Percentiles rank a stretch among this genome's conserved stretches.
phyloP scores from a whole-genome alignment of 495 filamentous ascomycete species.

The Pseudoneurospora amorphoporcata region DNA sequence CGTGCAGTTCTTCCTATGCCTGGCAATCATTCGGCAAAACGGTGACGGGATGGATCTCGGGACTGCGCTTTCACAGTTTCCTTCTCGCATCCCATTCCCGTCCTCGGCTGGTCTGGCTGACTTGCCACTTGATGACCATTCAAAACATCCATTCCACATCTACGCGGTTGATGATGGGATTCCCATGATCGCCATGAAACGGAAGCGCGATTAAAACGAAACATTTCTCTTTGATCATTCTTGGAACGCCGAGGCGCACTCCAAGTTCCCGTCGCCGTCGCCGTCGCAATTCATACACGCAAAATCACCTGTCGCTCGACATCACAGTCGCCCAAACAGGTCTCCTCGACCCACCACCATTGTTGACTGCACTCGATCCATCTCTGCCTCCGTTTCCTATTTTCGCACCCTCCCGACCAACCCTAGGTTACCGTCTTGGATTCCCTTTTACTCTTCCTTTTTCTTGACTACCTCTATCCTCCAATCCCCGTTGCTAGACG shows the following conservation, averaged over 20 bases:
- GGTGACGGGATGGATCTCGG: background rate
- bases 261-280: background rate
- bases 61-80: background rate
- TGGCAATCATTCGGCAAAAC: background rate
- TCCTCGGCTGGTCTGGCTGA: background rate
- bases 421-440: background rate
- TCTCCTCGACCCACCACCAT: background rate
- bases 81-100: background rate
- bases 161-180: background rate
- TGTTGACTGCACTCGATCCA: background rate
- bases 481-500: background rate
- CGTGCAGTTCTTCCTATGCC: background rate
- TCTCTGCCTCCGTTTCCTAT: background rate
- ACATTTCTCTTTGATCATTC: background rate
- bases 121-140: background rate
- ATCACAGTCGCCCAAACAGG: background rate
- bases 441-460: background rate
- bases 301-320: background rate
- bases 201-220: background rate
- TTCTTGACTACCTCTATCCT: background rate
- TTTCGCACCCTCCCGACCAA: background rate
- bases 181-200: background rate
- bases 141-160: background rate
- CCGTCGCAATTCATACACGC: background rate
- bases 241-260: background rate